phyloP scores from a whole-genome alignment of 2,329 filamentous ascomycete species.

The Emericellopsis cladophorae region DNA sequence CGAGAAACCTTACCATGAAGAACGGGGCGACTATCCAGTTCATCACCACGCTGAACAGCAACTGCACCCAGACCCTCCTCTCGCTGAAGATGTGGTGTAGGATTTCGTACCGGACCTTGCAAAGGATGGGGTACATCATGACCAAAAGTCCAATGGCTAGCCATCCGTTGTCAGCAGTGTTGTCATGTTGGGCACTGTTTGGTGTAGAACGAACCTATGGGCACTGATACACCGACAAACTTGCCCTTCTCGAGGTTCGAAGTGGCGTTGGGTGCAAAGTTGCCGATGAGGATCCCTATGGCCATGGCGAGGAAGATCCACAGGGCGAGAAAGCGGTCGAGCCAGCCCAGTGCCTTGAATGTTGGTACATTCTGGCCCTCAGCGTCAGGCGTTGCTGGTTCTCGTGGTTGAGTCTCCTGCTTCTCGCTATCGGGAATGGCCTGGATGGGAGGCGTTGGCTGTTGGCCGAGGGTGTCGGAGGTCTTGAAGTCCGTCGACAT shows the following conservation, averaged over 20 bases:
- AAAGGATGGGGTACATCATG: slow-evolving; percentile 93
- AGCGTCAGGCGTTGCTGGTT: background rate
- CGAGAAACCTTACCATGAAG: slow-evolving; percentile 49
- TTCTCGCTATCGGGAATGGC: background rate
- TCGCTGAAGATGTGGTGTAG: slow-evolving; percentile 54
- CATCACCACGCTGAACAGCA: slow-evolving; percentile 61
- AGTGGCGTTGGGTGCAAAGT: slow-evolving; percentile 54
- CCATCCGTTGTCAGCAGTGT: background rate
- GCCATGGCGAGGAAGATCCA: slow-evolving; percentile 75
- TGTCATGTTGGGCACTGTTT: background rate
- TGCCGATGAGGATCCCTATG: slow-evolving; percentile 62
- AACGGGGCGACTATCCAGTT: slow-evolving; percentile 80
- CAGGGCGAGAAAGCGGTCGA: slow-evolving; percentile 52
- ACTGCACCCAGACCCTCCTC: slow-evolving; percentile 60
- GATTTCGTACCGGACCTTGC: slow-evolving; percentile 70
- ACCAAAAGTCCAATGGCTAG: slow-evolving; percentile 66
- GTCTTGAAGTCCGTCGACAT: background rate
- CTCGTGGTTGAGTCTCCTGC: background rate
- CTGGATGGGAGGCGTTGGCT: background rate
- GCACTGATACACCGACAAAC: slow-evolving; percentile 57
- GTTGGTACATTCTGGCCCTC: slow-evolving; percentile 17
- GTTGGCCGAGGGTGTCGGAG: too few relatives aligned
- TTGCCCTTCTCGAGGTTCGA: slow-evolving; percentile 54
- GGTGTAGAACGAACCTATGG: slow-evolving; percentile 36
- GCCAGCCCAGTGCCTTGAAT: slow-evolving; percentile 41